A percentile compares a stretch with the other conserved stretches of the same genome.
These are phyloP conservation scores for Triticum aestivum DNA, from an alignment of 176 grass and related monocot species.

Conservation along the genomic window DNA sequence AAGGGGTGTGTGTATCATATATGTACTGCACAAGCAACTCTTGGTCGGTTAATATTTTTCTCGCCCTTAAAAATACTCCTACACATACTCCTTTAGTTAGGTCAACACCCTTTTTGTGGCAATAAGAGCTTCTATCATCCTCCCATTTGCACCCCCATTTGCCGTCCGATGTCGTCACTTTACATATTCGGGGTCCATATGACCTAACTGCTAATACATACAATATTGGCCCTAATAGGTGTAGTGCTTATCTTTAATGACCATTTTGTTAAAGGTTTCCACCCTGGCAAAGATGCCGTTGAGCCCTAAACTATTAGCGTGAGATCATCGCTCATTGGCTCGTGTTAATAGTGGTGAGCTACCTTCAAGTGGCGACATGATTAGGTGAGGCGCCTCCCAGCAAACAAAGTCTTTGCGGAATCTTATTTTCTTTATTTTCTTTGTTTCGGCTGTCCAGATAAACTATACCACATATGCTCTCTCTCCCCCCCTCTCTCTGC, in stretches of 20 bases:
- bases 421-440: conserved; percentile 14
- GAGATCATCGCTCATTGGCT: conserved; percentile 25
- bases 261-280: conserved; percentile 44
- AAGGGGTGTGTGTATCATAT: not conserved
- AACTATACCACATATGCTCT: conserved; percentile 20
- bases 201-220: conserved; percentile 22
- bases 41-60: conserved; percentile 55
- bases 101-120: conserved; percentile 39
- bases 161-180: conserved; percentile 39
- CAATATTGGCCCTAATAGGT: conserved; percentile 45
- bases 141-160: conserved; percentile 30
- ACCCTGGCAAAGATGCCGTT: conserved; percentile 53
- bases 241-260: conserved; percentile 56
- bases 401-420: conserved; percentile 52
- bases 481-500: not conserved
- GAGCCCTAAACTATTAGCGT: conserved; percentile 44
- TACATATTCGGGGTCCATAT: conserved; percentile 39
- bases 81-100: conserved; percentile 30
- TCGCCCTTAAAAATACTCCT: conserved; percentile 9
- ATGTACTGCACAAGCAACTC: conserved; percentile 29
- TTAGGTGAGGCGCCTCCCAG: conserved; percentile 48
- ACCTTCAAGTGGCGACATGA: conserved; percentile 52
- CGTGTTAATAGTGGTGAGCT: conserved; percentile 34
- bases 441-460: conserved; percentile 9
- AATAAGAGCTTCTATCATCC: conserved; percentile 34